Evolutionary conservation across 2,329 filamentous ascomycete species (phyloP), one percentile per base, ranked within the genome.

Genomic region (Escovopsis weberi): DNA sequence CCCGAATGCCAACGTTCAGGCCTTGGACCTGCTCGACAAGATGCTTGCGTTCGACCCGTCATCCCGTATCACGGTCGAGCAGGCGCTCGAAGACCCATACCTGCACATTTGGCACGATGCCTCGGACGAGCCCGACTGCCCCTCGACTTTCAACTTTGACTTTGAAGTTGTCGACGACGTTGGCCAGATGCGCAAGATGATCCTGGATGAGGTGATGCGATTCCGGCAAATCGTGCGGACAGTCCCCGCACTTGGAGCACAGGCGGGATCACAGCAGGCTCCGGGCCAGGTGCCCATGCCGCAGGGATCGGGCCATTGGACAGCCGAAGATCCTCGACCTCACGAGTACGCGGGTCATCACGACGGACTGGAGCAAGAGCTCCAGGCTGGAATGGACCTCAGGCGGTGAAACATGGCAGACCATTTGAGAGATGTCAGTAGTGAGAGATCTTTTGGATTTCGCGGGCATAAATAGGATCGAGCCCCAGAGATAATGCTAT

Each of bases 141-240:
- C 88, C 0, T 85, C 82, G 12, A 88, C 86, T 15, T 98, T 98
- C 66, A 88, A 98, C 70, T 98, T 98, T 68, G 83, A 89, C 60
- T 98, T 98, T 57, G 91, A 98, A 62, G 80, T 94, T n/a, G 78
- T 95, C 34, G 89, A 98, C 42, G 91, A 96, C 37, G 87, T 98
- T 18, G 74, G 72, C 19, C 85, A 95, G 53, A 96, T 98, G 88
- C 85, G 91, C 59, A 80, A 81, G 64, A 93, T 95, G 85, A 98
- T 98, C 50, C 70, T 95, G 46, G 82, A 89, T n/a, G 91, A 98
- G 64, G 91, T 98, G 39, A 72, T 78, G 57, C 74, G 79, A 50
- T 98, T 98, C 78, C 78, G 91, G 48, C 71, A 76, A 56, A 53
- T 61, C 30, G 74, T 77, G 11, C 68, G 73, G 40, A 75, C 68